Evolutionary conservation across 139 green algal species (phyloP).

Genomic region (Picochlorum sp.): DNA sequence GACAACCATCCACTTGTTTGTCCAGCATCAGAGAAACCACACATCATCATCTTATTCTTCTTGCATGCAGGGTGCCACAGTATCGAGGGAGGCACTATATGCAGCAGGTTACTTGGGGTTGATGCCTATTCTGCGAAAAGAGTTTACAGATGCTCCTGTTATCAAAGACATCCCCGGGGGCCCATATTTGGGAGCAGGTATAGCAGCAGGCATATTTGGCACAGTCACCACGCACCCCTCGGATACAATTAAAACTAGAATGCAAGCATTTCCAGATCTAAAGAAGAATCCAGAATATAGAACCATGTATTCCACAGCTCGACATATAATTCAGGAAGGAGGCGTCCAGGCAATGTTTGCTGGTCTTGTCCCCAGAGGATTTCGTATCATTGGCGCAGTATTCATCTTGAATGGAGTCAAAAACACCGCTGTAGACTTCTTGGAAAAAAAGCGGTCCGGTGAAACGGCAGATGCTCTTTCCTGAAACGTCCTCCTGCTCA

Average conservation of each 20-base stretch:
- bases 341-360: conserved; percentile 18
- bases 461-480: not conserved
- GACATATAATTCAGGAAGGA: conserved; percentile 16
- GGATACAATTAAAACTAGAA: conserved; percentile 83
- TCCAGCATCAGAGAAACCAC: no score
- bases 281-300: conserved; percentile 16
- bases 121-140: conserved; percentile 54
- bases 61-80: conserved; percentile 24
- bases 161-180: conserved; percentile 25
- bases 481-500: no score
- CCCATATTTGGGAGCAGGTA: conserved; percentile 43
- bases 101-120: conserved; percentile 69
- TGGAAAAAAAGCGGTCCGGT: not conserved
- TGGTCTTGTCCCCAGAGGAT: conserved; percentile 16
- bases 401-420: conserved; percentile 26
- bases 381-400: conserved; percentile 22
- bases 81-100: conserved; percentile 70
- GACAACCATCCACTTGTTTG: no score
- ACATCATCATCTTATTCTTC: not conserved
- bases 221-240: conserved; percentile 67
- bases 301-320: conserved; percentile 10
- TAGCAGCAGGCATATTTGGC: conserved; percentile 61
- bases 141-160: conserved; percentile 23
- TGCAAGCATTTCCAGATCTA: conserved; percentile 46
- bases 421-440: conserved; percentile 7